Conservation (phyloP, 768 basidiomycete genomes). For the Naganishia onofrii region DNA sequence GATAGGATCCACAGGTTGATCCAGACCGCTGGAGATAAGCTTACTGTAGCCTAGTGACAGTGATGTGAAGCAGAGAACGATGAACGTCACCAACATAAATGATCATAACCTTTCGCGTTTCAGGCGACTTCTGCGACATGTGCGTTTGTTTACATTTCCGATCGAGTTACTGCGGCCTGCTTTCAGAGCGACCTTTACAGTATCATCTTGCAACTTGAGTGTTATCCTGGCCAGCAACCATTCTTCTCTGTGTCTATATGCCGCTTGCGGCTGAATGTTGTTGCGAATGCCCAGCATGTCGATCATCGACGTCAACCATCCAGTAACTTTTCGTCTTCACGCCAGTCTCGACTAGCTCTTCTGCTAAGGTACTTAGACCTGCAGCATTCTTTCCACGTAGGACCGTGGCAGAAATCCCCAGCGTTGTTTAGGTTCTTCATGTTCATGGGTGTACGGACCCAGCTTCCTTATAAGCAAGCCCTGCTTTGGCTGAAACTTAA, state of each 20-base stretch:
- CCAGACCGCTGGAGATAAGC: background rate
- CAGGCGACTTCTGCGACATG: background rate
- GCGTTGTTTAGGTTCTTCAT: constrained; percentile 35
- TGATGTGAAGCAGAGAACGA: background rate
- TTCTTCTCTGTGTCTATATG: too few relatives aligned
- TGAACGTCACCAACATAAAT: background rate
- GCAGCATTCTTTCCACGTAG: constrained; percentile 1
- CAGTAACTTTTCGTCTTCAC: too few relatives aligned
- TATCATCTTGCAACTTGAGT: too few relatives aligned
- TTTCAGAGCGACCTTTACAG: too few relatives aligned
- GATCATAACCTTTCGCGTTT: background rate
- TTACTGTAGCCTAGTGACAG: background rate
- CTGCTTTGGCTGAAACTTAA: constrained; percentile 42
- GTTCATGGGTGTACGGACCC: constrained; percentile 31
- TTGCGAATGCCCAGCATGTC: too few relatives aligned
- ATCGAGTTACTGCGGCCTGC: too few relatives aligned
- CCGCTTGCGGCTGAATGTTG: too few relatives aligned
- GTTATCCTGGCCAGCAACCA: too few relatives aligned
- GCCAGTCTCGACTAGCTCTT: background rate
- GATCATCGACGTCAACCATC: too few relatives aligned
- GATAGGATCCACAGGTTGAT: background rate
- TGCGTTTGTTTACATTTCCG: background rate
- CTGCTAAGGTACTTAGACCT: background rate
- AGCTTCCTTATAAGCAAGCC: constrained; percentile 44
- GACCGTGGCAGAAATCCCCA: constrained; percentile 30